A percentile compares a stretch with the other conserved stretches of the same genome.
Evolutionary conservation across 371 early-diverging fungal species (phyloP).

Genomic region (Rhizopus arrhizus): DNA sequence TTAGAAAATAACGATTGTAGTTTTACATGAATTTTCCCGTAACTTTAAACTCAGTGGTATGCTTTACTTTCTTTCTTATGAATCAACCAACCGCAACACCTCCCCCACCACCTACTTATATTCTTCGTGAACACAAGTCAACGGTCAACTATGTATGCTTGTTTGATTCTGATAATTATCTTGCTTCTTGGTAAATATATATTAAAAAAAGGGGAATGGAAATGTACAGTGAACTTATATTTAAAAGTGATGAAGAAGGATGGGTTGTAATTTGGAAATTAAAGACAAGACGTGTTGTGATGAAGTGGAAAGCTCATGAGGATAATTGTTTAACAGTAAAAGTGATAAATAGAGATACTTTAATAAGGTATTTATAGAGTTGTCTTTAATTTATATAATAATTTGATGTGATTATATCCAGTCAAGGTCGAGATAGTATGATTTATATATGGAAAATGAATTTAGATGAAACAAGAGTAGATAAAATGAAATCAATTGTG

Average conservation of each 20-base stretch:
- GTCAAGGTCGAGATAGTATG: conserved; percentile 55
- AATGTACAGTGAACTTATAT: background rate
- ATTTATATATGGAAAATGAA: conserved; percentile 50
- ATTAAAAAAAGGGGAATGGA: background rate
- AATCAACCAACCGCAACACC: background rate
- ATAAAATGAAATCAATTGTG: conserved; percentile 23
- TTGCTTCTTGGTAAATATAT: conserved; percentile 40
- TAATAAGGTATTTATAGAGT: conserved; percentile 32
- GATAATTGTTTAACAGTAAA: conserved; percentile 34
- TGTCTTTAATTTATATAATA: too few species aligned
- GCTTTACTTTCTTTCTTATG: background rate
- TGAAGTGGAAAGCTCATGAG: conserved; percentile 49
- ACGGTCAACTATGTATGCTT: conserved; percentile 33
- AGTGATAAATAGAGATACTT: conserved; percentile 14
- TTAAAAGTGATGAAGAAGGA: conserved; percentile 45
- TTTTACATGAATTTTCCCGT: background rate
- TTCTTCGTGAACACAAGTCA: conserved; percentile 38
- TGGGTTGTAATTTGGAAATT: conserved; percentile 44
- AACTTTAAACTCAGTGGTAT: background rate
- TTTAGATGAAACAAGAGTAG: conserved; percentile 6
- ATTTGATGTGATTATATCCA: conserved; percentile 15
- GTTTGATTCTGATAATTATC: conserved; percentile 28
- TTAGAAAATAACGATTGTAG: background rate
- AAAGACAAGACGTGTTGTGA: conserved; percentile 36
- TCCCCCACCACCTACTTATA: conserved; percentile 37